Evolutionary conservation across 2,329 filamentous ascomycete genomes (phyloP).

Genomic region (Graphilbum sp.): DNA sequence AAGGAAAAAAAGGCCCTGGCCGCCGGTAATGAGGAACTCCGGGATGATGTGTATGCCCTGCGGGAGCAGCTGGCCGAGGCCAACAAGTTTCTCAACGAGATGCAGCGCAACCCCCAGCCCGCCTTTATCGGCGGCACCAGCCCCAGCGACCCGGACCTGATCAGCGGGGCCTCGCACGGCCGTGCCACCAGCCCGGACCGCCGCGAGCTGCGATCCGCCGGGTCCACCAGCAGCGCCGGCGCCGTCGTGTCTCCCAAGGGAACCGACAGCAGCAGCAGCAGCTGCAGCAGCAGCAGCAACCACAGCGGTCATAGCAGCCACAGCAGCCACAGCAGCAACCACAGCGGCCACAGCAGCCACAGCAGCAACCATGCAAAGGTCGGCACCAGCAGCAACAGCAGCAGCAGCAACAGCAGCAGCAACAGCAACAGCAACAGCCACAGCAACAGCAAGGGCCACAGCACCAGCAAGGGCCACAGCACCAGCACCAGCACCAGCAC

Average conservation of each 20-base stretch:
- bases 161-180: not conserved
- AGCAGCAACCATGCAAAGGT: slow-evolving; percentile 2
- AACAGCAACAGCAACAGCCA: slow-evolving; percentile 10
- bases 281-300: slow-evolving; percentile 1
- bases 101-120: slow-evolving; percentile 10
- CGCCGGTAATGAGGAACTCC: slow-evolving; percentile 2
- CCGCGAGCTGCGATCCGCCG: no score
- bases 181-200: not conserved
- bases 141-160: not conserved
- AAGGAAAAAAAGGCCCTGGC: slow-evolving; percentile 3
- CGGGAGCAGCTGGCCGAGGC: slow-evolving; percentile 10
- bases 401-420: slow-evolving; percentile 5
- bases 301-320: slow-evolving; percentile 8
- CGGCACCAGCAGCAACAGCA: slow-evolving; percentile 1
- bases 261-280: slow-evolving; percentile 9
- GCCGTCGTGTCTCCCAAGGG: not conserved
- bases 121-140: slow-evolving; percentile 8
- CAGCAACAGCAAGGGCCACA: slow-evolving; percentile 1
- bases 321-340: slow-evolving; percentile 9
- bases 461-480: not conserved
- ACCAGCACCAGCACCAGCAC: slow-evolving; percentile 3
- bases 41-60: slow-evolving; percentile 9
- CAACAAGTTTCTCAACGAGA: slow-evolving; percentile 12
- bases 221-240: not conserved
- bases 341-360: slow-evolving; percentile 1